Base-by-base conservation (phyloP, 192 early-diverging fungal species). In the Umbelopsis sp. region DNA sequence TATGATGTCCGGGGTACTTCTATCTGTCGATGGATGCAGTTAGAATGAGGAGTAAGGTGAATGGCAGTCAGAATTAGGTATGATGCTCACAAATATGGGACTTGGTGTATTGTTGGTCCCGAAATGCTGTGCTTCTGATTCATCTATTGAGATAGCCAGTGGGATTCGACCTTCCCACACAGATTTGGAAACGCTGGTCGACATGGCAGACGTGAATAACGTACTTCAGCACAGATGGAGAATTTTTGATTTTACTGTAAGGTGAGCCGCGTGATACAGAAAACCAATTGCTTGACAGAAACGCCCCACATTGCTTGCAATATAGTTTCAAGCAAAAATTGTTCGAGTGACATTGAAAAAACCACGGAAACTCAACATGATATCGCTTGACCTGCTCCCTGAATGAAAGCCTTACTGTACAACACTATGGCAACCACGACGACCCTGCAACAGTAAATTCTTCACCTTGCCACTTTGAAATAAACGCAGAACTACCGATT, bases 1-100 rank as follows among this genome's bases (percentile, higher is more conserved):
- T 91, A 91, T 10, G 83, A 88, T 54, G 78, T 85, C 29, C 89
- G 85, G 22, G 77, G 79, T 20, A 86, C 82, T 69, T 88, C 86
- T 49, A 82, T 70, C 86, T 88, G 75, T 47, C 36, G 52, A 0
- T 16, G 21, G 38, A 47, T 25, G 36, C 11, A 7, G 44, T 59
- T 6, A 29, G 12, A 66, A 59, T 25, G 41, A 47, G 36, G 26
- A 26, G 16, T 44, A 21, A 34, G 44, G 25, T 21, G 36, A 29
- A 31, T 32, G 59, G 11, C 9, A 36, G 21, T 16, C 2, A 22
- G 24, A 25, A 21, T 5, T 20, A 3, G 24, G 16, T 1, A 49
- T 22, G 26, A 67, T 36, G 44, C 79, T 76, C 72, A 81, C 82
- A 69, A 78, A 81, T 44, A 78, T 71, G 22, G 79, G 72, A 66